These are phyloP conservation scores for Tulasnella sp. DNA, from an alignment of 768 basidiomycete genomes.

Conservation along the genomic window DNA sequence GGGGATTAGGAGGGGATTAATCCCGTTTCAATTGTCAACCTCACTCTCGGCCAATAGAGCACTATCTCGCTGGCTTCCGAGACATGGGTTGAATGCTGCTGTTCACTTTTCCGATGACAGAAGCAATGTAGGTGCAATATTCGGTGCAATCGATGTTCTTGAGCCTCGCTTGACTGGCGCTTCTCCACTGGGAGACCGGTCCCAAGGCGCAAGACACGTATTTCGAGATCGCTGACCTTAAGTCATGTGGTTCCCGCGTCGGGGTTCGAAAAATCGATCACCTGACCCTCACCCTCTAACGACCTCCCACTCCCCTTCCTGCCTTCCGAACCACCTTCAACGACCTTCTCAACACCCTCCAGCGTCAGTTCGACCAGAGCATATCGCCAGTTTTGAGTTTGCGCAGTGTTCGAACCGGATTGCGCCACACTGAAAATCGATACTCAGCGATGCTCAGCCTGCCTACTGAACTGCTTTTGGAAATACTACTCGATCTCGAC, in stretches of 20 bases:
- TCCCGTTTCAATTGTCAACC: background rate
- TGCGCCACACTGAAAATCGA: background rate
- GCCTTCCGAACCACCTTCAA: conserved; percentile 1
- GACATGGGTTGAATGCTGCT: background rate
- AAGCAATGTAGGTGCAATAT: background rate
- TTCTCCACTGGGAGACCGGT: background rate
- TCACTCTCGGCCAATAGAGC: background rate
- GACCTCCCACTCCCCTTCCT: conserved; percentile 12
- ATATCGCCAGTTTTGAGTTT: background rate
- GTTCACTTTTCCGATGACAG: background rate
- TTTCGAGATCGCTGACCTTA: background rate
- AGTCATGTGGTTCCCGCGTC: conserved; percentile 19
- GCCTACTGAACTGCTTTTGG: too few relatives aligned
- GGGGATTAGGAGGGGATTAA: conserved; percentile 5
- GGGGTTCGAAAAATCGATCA: conserved; percentile 18
- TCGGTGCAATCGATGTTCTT: background rate
- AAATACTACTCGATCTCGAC: too few relatives aligned
- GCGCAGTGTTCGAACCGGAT: background rate
- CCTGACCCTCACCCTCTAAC: conserved; percentile 4
- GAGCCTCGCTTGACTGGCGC: background rate
- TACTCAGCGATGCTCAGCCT: too few relatives aligned
- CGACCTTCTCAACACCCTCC: background rate
- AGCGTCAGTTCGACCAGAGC: background rate
- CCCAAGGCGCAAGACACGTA: background rate
- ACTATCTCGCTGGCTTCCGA: background rate